Evolutionary conservation across 768 basidiomycete species (phyloP).

Genomic region (Thelephora ganbajun): DNA sequence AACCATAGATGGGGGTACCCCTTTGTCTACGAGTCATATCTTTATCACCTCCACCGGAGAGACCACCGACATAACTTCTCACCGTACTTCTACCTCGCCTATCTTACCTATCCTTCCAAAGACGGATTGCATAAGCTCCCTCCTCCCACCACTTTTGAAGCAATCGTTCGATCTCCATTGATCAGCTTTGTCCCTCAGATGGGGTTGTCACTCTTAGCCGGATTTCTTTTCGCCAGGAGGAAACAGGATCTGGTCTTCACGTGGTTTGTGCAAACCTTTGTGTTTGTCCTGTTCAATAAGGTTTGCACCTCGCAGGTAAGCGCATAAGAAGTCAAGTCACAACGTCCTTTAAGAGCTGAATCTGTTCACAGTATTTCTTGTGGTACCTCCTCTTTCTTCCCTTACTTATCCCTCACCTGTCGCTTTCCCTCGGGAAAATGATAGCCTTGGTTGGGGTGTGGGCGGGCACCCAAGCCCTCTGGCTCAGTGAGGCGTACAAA

Average conservation of each 20-base stretch:
- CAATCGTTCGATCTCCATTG: constrained; percentile 53
- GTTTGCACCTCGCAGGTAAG: constrained; percentile 93
- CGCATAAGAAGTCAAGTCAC: not conserved
- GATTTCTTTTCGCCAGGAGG: constrained; percentile 52
- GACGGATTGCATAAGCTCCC: constrained; percentile 8
- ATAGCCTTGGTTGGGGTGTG: constrained; percentile 40
- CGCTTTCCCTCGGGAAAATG: constrained; percentile 30
- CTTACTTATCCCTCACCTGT: constrained; percentile 56
- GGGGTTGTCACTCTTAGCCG: constrained; percentile 51
- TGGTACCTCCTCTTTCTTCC: constrained; percentile 93
- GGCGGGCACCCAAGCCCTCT: constrained; percentile 70
- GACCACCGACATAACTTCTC: constrained; percentile 99
- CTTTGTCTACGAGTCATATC: constrained; percentile 82
- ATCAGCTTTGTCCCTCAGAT: constrained; percentile 80
- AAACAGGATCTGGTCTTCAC: constrained; percentile 56
- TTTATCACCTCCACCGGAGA: constrained; percentile 82
- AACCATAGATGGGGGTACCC: constrained; percentile 79
- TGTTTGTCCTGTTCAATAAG: constrained; percentile 95
- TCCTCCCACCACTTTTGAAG: constrained; percentile 22
- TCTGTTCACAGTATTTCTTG: constrained; percentile 70
- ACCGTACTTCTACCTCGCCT: constrained; percentile 91
- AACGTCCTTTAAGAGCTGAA: not conserved
- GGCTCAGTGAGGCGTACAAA: constrained; percentile 84
- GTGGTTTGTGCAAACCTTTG: constrained; percentile 85
- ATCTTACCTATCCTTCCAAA: constrained; percentile 60